phyloP scores from a whole-genome alignment of 495 filamentous ascomycete genomes.

The Hypoxylon subgilvum region DNA sequence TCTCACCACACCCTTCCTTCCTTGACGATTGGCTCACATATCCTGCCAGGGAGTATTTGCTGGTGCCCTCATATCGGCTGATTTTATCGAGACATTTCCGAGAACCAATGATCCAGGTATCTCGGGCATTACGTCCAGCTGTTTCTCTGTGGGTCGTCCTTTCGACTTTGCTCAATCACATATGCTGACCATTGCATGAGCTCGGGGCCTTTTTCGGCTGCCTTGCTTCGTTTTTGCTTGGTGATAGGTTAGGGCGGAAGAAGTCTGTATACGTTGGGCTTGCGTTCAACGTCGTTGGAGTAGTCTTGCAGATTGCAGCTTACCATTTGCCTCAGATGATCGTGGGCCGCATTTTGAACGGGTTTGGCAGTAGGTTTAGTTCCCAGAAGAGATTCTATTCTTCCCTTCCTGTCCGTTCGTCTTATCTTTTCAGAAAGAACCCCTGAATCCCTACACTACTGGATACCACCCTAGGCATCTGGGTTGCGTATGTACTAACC shows the following conservation, averaged over 20 bases:
- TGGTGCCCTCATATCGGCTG: conserved; percentile 42
- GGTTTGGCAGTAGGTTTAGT: conserved; percentile 37
- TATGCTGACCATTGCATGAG: conserved; percentile 59
- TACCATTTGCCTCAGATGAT: conserved; percentile 43
- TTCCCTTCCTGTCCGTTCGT: neutral
- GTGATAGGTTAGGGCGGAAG: conserved; percentile 44
- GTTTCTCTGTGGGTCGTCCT: conserved; percentile 42
- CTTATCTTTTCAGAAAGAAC: neutral
- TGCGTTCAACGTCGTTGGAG: conserved; percentile 41
- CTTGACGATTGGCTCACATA: conserved; percentile 15
- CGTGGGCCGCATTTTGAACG: conserved; percentile 39
- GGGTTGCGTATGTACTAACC: conserved; percentile 16
- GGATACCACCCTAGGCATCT: conserved; percentile 5
- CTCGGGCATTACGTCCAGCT: conserved; percentile 47
- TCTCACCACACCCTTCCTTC: conserved; percentile 7
- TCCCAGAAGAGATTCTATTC: neutral
- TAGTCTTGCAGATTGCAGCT: conserved; percentile 41
- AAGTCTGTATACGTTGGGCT: conserved; percentile 44
- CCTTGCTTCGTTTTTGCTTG: conserved; percentile 37
- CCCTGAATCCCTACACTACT: conserved; percentile 11
- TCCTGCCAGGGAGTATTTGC: conserved; percentile 39
- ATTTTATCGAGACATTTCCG: conserved; percentile 42
- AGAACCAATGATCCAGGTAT: conserved; percentile 40
- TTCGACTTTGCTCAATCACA: conserved; percentile 19
- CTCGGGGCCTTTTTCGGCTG: conserved; percentile 50